phyloP scores from a whole-genome alignment of 768 basidiomycete genomes.

The Mycena chlorophos region DNA sequence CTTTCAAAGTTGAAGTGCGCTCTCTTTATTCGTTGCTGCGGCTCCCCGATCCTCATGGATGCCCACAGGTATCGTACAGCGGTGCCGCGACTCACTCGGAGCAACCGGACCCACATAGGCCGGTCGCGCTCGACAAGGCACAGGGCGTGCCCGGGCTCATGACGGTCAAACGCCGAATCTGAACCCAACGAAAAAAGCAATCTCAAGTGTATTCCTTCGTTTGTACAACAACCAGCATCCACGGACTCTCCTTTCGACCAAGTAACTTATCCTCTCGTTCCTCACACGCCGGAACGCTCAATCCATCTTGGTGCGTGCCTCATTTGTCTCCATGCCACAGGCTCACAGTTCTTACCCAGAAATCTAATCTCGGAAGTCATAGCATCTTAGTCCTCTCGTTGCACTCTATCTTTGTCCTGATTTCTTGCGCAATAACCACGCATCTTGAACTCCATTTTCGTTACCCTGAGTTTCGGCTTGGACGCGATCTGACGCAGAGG shows the following conservation, averaged over 20 bases:
- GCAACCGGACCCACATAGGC: constrained; percentile 55
- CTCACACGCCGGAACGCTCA: background rate
- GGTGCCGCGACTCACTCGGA: constrained; percentile 59
- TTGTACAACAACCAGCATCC: background rate
- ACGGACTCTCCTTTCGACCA: too few species aligned
- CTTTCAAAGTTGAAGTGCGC: constrained; percentile 63
- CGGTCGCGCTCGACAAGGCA: constrained; percentile 61
- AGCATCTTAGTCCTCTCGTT: too few species aligned
- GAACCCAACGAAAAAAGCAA: background rate
- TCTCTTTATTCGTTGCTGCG: constrained; percentile 1
- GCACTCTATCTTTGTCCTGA: too few species aligned
- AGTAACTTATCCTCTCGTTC: background rate
- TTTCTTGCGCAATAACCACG: too few species aligned
- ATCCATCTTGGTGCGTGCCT: background rate
- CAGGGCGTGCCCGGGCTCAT: constrained; percentile 70
- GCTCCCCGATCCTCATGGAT: background rate
- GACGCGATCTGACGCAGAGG: too few species aligned
- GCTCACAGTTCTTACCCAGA: too few species aligned
- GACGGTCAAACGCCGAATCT: constrained; percentile 58
- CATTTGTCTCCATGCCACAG: too few species aligned
- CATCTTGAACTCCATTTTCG: too few species aligned
- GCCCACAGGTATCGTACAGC: constrained; percentile 57
- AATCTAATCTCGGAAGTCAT: too few species aligned
- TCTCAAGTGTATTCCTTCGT: background rate
- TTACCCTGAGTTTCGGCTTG: too few species aligned